Base-by-base conservation (phyloP, 2,329 filamentous ascomycete genomes). In the Diplodia seriata region DNA sequence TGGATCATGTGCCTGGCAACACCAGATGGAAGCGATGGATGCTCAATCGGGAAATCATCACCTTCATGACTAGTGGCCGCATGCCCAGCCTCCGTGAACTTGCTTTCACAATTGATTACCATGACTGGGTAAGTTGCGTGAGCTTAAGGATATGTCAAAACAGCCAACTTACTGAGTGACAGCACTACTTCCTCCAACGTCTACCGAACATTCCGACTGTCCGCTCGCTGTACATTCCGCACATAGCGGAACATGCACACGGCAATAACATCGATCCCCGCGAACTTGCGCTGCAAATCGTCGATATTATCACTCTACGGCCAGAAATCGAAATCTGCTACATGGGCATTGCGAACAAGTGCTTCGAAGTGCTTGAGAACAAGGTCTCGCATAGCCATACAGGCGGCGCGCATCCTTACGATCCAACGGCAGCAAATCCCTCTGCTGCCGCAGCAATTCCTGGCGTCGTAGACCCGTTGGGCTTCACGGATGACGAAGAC, bases 121-220 rank as follows among this genome's bases (percentile, higher is more conserved):
- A 86, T 71, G 90, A 94, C 73, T 95, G 92, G 91, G 90, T 92
- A 83, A 82, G 87, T 77, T 61, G 33, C 36, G 15, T 40, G 7
- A 7, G 51, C 12, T 57, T 8, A 8, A 36, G 36, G 29, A 47
- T 14, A 43, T 40, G 23, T 23, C 36, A 38, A 12, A 8, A 20
- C 40, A 36, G 47, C 15, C 4, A 29, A 15, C 38, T 57, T 11
- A 63, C 9, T 15, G n/a, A 15, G 18, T 23, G 68, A 68, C 70
- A 92, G 91, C 92, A 95, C 78, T 89, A 87, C 70, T 92, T 95
- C 80, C 85, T 95, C 9, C 91, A 92, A 75, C 84, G 89, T 51
- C 85, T 95, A 12, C 91, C 91, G 0, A 85, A 87, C 64, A 84
- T 94, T 63, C 85, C 89, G 0, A 87, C 91, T 67, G 84, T 95